Evolutionary conservation across 257 asterid genomes (phyloP).

Genomic region (Solanum ahanhuiri): DNA sequence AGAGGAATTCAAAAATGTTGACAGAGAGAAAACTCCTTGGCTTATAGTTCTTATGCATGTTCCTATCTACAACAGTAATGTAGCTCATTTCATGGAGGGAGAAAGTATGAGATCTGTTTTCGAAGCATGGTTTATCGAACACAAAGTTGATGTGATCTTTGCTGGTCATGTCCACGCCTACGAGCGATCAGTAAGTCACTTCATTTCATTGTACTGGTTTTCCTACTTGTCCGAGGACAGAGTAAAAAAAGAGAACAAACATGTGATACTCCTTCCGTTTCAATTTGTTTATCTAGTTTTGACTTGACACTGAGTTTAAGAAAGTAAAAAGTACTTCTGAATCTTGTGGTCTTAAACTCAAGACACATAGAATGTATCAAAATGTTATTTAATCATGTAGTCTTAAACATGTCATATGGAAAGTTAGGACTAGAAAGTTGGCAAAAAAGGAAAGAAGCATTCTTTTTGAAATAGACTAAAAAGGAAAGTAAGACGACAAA

Average conservation of each 20-base stretch:
- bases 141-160: slow-evolving; percentile 80
- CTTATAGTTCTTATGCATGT: slow-evolving; percentile 88
- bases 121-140: slow-evolving; percentile 80
- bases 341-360: neutral
- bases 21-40: slow-evolving; percentile 96
- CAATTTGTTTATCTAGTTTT: neutral
- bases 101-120: slow-evolving; percentile 83
- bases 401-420: neutral
- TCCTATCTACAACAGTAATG: slow-evolving; percentile 84
- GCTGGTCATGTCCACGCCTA: slow-evolving; percentile 98
- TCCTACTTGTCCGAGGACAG: neutral
- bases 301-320: neutral
- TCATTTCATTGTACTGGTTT: neutral
- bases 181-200: slow-evolving; percentile 84
- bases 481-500: neutral
- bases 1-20: slow-evolving; percentile 51
- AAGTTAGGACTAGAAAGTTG: neutral
- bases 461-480: neutral
- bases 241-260: neutral
- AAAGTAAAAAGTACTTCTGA: neutral
- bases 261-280: neutral
- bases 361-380: neutral
- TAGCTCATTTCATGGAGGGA: slow-evolving; percentile 96
- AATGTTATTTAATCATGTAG: neutral
- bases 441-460: neutral